These are phyloP conservation scores for Roridomyces roridus DNA, from an alignment of 768 basidiomycete species.

Conservation along the genomic window DNA sequence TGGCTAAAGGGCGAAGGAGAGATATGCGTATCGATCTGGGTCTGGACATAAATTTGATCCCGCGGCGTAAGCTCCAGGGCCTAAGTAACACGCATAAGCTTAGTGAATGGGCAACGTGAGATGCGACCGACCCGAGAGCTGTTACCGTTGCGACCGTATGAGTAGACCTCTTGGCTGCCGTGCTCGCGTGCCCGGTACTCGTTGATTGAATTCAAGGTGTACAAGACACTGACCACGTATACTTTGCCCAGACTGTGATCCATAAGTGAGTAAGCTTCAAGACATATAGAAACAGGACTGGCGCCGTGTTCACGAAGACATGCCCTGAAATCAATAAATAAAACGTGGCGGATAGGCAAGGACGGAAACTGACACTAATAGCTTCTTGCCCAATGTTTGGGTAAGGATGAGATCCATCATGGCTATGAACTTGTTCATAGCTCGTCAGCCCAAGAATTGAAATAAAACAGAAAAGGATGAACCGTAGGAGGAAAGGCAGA, in stretches of 20 bases:
- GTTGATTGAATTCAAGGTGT: conserved; percentile 17
- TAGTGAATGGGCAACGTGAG: too few species aligned
- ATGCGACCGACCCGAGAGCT: neutral
- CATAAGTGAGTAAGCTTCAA: neutral
- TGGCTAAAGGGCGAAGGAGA: neutral
- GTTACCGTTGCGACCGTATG: neutral
- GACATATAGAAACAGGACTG: neutral
- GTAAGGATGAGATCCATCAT: conserved; percentile 17
- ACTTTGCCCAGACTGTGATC: conserved; percentile 7
- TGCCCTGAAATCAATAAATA: conserved; percentile 6
- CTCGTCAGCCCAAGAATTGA: neutral
- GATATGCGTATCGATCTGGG: conserved; percentile 12
- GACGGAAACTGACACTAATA: conserved; percentile 8
- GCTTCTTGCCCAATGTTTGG: conserved; percentile 10
- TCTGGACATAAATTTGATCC: conserved; percentile 17
- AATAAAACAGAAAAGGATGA: neutral
- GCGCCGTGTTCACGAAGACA: conserved; percentile 14
- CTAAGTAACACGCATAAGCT: too few species aligned
- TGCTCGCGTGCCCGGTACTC: conserved; percentile 9
- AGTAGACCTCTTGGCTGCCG: conserved; percentile 11
- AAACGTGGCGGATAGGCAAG: too few species aligned
- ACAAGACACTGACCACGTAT: conserved; percentile 13
- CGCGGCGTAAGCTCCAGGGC: conserved; percentile 6
- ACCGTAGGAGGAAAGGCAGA: conserved; percentile 19
- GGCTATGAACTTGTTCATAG: conserved; percentile 8